Percentiles rank a stretch among this genome's conserved stretches.
These are phyloP conservation scores for Amanita inopinata DNA, from an alignment of 768 basidiomycete species.

Conservation along the genomic window DNA sequence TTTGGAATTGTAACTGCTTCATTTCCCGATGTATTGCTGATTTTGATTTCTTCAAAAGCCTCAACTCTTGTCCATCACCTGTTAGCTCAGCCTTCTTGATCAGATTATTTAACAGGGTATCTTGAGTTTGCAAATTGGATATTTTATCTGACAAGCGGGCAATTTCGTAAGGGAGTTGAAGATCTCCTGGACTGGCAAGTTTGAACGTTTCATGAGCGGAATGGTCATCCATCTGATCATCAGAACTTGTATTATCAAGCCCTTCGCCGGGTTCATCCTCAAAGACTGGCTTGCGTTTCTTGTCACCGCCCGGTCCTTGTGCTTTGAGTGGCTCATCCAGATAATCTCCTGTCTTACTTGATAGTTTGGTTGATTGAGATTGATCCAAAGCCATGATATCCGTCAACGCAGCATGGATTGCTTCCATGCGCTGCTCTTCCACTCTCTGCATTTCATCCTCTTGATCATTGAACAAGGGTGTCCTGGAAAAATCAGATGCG, in stretches of 20 bases:
- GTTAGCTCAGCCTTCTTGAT: conserved; percentile 94
- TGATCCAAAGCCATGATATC: conserved; percentile 90
- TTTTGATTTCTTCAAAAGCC: conserved; percentile 73
- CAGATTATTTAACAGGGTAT: conserved; percentile 73
- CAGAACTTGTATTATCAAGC: conserved; percentile 30
- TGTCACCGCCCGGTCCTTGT: conserved; percentile 7
- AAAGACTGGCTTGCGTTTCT: conserved; percentile 23
- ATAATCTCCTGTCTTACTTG: not conserved
- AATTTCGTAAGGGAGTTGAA: conserved; percentile 84
- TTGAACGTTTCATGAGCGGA: conserved; percentile 42
- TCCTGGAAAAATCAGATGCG: conserved; percentile 45
- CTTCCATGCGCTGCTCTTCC: conserved; percentile 84
- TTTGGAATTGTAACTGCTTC: conserved; percentile 80
- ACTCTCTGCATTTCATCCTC: conserved; percentile 61
- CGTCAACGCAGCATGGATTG: conserved; percentile 91
- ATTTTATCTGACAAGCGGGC: conserved; percentile 69
- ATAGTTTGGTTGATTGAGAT: conserved; percentile 21
- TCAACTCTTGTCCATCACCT: conserved; percentile 80
- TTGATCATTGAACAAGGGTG: conserved; percentile 75
- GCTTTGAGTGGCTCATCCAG: not conserved
- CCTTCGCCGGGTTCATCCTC: conserved; percentile 30
- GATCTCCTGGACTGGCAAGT: conserved; percentile 80
- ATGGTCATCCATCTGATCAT: conserved; percentile 22
- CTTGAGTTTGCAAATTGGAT: conserved; percentile 67
- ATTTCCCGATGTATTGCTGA: conserved; percentile 75